A percentile compares a stretch with the other conserved stretches of the same genome.
These are phyloP conservation scores for Dipodascus geniculatus DNA, from an alignment of 805 yeast species.

Conservation along the genomic window DNA sequence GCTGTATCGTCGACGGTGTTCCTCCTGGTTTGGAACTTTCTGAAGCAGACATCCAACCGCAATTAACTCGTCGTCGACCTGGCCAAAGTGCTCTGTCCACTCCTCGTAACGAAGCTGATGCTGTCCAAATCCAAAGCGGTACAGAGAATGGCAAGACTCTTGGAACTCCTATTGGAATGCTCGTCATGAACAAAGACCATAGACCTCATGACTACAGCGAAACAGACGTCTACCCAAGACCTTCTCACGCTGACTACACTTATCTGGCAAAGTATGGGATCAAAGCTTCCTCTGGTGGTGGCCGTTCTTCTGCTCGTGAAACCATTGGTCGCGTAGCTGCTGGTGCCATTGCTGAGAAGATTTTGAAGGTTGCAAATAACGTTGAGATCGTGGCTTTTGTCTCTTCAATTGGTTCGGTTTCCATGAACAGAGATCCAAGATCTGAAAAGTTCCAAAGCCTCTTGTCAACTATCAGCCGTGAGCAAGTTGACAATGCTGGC, in stretches of 20 bases:
- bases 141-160: constrained; percentile 82
- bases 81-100: constrained; percentile 90
- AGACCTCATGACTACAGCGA: constrained; percentile 94
- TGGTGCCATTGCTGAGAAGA: constrained; percentile 95
- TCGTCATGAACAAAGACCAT: constrained; percentile 89
- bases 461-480: constrained; percentile 72
- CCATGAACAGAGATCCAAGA: constrained; percentile 63
- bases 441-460: constrained; percentile 53
- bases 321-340: constrained; percentile 99
- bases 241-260: constrained; percentile 96
- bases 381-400: constrained; percentile 97
- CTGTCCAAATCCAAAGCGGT: constrained; percentile 88
- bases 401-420: constrained; percentile 74
- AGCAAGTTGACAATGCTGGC: constrained; percentile 73
- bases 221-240: constrained; percentile 92
- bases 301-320: constrained; percentile 94
- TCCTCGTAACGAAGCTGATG: constrained; percentile 91
- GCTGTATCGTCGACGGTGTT: constrained; percentile 96
- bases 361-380: constrained; percentile 57
- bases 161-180: constrained; percentile 93
- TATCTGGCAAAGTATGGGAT: constrained; percentile 82
- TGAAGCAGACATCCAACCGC: constrained; percentile 89
- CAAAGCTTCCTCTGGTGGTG: constrained; percentile 95
- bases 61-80: constrained; percentile 92
- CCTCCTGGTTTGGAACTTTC: constrained; percentile 87